Evolutionary conservation across 306 rosid genomes (phyloP).

Genomic region (Carpinus viminea): DNA sequence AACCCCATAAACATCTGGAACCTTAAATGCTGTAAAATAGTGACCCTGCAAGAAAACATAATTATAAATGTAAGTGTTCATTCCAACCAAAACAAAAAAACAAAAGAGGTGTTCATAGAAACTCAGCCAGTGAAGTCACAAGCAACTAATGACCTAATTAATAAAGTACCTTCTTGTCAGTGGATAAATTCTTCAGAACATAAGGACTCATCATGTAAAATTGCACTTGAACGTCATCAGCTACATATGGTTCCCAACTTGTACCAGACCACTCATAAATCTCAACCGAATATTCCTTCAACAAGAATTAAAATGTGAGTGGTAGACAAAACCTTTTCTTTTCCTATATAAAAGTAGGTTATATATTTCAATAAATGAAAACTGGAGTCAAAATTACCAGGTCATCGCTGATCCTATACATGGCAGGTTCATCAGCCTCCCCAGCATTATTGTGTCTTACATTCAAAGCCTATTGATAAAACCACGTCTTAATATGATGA

Average conservation of each 20-base stretch:
- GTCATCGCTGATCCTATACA: conserved; percentile 88
- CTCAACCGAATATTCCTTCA: conserved; percentile 87
- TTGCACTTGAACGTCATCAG: conserved; percentile 93
- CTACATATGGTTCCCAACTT: conserved; percentile 89
- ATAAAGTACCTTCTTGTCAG: conserved; percentile 63
- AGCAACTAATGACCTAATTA: conserved; percentile 1
- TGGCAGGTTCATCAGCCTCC: conserved; percentile 73
- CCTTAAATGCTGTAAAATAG: conserved; percentile 78
- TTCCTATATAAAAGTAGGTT: background rate
- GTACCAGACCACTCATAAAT: conserved; percentile 90
- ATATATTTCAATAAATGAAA: background rate
- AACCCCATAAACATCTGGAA: conserved; percentile 98
- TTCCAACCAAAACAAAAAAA: background rate
- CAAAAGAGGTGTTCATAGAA: conserved; percentile 12
- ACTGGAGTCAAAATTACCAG: conserved; percentile 61
- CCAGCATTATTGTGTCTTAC: conserved; percentile 86
- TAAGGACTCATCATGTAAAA: conserved; percentile 99
- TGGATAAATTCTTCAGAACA: conserved; percentile 84
- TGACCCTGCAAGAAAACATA: conserved; percentile 55
- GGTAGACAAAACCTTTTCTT: conserved; percentile 15
- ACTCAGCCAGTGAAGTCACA: conserved; percentile 11
- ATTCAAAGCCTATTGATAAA: conserved; percentile 62
- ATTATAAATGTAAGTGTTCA: conserved; percentile 1
- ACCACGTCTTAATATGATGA: conserved; percentile 25
- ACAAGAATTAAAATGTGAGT: conserved; percentile 34